These are phyloP conservation scores for Crithidia thermophila DNA, from an alignment of 208 protist genomes.

Conservation along the genomic window DNA sequence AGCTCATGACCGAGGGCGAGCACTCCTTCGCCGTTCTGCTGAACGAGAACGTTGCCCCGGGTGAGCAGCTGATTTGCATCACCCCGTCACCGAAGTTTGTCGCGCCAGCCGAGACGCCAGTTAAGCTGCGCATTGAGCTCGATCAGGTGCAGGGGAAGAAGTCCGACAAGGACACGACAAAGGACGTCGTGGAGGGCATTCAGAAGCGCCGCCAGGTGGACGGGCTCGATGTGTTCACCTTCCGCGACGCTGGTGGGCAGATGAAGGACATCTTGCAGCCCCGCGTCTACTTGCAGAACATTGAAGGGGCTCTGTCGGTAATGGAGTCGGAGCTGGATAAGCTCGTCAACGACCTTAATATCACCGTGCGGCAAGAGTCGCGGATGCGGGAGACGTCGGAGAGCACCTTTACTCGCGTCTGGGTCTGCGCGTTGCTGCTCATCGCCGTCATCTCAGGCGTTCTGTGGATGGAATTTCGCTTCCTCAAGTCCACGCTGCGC, in stretches of 20 bases:
- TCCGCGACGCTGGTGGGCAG: constrained; percentile 62
- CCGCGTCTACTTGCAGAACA: constrained; percentile 50
- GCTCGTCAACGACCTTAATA: constrained; percentile 9
- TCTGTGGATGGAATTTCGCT: constrained; percentile 67
- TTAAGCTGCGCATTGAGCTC: constrained; percentile 25
- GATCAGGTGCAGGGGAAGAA: constrained; percentile 12
- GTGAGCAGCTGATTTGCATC: constrained; percentile 33
- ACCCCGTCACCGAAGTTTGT: constrained; percentile 13
- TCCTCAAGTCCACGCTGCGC: constrained; percentile 67
- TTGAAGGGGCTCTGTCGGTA: constrained; percentile 28
- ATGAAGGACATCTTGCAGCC: constrained; percentile 62
- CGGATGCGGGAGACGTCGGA: constrained; percentile 74
- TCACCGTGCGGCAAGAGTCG: constrained; percentile 24
- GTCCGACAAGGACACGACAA: constrained; percentile 8
- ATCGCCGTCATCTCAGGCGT: constrained; percentile 41
- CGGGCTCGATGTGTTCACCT: constrained; percentile 69
- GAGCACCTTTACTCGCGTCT: constrained; percentile 81
- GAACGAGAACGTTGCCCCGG: neutral
- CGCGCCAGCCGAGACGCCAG: neutral
- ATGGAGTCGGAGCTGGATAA: constrained; percentile 20
- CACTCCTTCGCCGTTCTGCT: constrained; percentile 29
- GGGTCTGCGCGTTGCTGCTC: constrained; percentile 56
- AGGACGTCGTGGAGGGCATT: constrained; percentile 8
- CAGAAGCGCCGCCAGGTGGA: constrained; percentile 37
- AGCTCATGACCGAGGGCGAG: constrained; percentile 29